phyloP scores from a whole-genome alignment of 208 protist species.

The Crithidia mellificae region DNA sequence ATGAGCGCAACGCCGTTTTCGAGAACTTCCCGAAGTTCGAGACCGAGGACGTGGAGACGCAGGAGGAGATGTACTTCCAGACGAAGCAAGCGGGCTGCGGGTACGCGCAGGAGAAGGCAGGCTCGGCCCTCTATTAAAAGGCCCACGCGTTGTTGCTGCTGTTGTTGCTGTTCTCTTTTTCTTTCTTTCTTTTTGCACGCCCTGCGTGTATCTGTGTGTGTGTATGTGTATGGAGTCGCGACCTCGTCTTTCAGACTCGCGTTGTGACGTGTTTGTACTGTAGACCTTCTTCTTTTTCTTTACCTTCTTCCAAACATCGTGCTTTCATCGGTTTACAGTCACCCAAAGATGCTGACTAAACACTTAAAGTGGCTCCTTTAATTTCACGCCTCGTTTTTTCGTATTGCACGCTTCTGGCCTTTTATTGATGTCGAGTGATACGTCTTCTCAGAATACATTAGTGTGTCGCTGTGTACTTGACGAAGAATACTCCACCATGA shows the following conservation, averaged over 20 bases:
- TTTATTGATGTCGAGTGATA: no score
- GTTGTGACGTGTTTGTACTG: neutral
- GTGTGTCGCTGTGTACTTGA: no score
- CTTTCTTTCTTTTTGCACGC: no score
- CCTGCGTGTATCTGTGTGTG: no score
- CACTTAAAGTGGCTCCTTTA: neutral
- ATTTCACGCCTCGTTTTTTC: no score
- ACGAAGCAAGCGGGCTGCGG: slow-evolving; percentile 39
- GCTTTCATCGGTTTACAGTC: no score
- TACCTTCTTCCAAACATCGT: neutral
- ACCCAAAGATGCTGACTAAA: neutral
- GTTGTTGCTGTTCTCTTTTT: slow-evolving; percentile 8
- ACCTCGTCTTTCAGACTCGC: no score
- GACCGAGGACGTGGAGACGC: slow-evolving; percentile 48
- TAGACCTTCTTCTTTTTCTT: slow-evolving; percentile 1
- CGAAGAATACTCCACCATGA: no score
- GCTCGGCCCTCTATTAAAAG: slow-evolving; percentile 30
- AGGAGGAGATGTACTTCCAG: slow-evolving; percentile 77
- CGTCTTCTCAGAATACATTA: no score
- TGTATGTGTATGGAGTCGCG: no score
- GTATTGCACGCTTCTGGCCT: no score
- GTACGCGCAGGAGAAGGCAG: slow-evolving; percentile 52
- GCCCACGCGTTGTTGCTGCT: neutral
- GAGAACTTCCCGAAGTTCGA: slow-evolving; percentile 76
- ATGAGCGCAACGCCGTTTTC: slow-evolving; percentile 64